Conservation (phyloP, 2,329 filamentous ascomycete genomes). For the Chrysoporthe austroafricana region DNA sequence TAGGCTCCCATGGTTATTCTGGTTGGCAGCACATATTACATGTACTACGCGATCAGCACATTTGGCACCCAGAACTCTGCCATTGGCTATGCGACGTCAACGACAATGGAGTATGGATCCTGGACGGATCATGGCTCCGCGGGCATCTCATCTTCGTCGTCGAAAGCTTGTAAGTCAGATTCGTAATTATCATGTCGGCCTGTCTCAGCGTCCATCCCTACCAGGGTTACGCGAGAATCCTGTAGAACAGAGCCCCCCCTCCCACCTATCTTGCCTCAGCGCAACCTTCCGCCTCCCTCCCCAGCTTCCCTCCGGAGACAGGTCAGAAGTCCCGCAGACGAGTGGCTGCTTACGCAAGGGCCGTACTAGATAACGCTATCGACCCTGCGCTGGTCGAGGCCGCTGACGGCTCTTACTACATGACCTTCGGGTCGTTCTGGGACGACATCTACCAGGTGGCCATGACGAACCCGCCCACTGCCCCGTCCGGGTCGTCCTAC, state of each 20-base stretch:
- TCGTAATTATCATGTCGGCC: background rate
- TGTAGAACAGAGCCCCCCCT: too few species aligned
- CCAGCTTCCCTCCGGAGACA: too few species aligned
- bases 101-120: slow-evolving; percentile 39
- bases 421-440: slow-evolving; percentile 68
- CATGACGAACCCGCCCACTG: slow-evolving; percentile 44
- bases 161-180: slow-evolving; percentile 38
- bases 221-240: too few species aligned
- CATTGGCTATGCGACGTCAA: slow-evolving; percentile 57
- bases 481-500: slow-evolving; percentile 34
- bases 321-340: too few species aligned
- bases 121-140: slow-evolving; percentile 58
- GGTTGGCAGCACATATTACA: slow-evolving; percentile 62
- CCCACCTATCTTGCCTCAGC: too few species aligned
- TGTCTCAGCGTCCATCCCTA: too few species aligned
- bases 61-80: slow-evolving; percentile 65
- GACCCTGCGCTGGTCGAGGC: slow-evolving; percentile 52
- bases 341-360: background rate
- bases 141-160: slow-evolving; percentile 45
- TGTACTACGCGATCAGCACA: slow-evolving; percentile 70
- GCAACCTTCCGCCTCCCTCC: too few species aligned
- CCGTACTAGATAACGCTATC: slow-evolving; percentile 53
- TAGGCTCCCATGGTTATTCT: slow-evolving; percentile 66
- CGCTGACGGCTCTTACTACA: slow-evolving; percentile 38
- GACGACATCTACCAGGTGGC: slow-evolving; percentile 57